A percentile compares a stretch with the other conserved stretches of the same genome.
These are phyloP conservation scores for Cladophialophora chaetospira DNA, from an alignment of 2,329 filamentous ascomycete genomes.

Conservation along the genomic window DNA sequence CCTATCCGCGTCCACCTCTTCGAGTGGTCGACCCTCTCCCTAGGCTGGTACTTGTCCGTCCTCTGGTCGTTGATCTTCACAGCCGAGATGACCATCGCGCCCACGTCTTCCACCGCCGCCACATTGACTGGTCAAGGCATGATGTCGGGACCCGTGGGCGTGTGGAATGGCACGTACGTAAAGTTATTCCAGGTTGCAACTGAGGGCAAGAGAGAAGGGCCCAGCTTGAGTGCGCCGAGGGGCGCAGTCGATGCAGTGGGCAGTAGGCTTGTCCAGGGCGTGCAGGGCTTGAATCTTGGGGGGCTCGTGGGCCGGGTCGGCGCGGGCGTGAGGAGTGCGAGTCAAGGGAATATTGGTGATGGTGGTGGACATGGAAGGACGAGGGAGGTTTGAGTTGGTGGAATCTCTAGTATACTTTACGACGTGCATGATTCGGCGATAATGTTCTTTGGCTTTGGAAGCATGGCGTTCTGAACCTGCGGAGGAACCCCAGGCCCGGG, in stretches of 20 bases:
- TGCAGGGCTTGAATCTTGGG: conserved; percentile 76
- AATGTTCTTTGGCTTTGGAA: too few relatives aligned
- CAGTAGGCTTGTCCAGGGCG: conserved; percentile 82
- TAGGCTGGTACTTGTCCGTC: conserved; percentile 95
- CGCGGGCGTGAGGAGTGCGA: conserved; percentile 13
- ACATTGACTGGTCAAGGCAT: conserved; percentile 37
- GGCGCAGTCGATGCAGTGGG: conserved; percentile 93
- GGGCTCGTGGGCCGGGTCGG: conserved; percentile 41
- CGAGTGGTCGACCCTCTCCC: conserved; percentile 85
- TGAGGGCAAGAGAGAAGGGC: conserved; percentile 76
- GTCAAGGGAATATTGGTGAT: background rate
- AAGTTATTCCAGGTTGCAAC: conserved; percentile 82
- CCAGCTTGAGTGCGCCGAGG: conserved; percentile 78
- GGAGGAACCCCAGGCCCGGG: too few relatives aligned
- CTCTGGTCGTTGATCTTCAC: conserved; percentile 93
- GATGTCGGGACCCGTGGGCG: conserved; percentile 80
- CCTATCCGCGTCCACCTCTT: conserved; percentile 82
- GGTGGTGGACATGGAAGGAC: background rate
- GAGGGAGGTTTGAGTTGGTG: background rate
- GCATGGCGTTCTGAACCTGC: too few relatives aligned
- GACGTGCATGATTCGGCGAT: too few relatives aligned
- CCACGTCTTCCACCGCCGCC: conserved; percentile 30
- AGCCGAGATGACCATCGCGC: conserved; percentile 75
- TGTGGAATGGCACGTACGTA: conserved; percentile 91
- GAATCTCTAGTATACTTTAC: too few relatives aligned